Conservation (phyloP, 116 monocot species). For the Trichopus zeylanicus region DNA sequence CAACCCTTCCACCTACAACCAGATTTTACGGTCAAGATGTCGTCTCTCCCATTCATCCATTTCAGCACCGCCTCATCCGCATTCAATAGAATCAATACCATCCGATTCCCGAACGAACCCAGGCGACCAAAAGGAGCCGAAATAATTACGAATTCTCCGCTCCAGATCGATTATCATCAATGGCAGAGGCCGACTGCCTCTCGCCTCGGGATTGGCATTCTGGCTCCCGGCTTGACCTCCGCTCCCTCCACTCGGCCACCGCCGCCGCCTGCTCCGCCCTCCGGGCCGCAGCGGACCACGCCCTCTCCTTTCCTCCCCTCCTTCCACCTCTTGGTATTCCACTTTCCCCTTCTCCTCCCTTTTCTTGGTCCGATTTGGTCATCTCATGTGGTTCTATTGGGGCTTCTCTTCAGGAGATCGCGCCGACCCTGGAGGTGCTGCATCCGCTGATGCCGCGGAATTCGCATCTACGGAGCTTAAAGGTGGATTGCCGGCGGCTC, state of each 20-base stretch:
- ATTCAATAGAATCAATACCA: no score
- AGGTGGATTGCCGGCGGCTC: conserved; percentile 70
- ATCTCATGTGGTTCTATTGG: not conserved
- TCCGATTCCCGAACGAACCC: no score
- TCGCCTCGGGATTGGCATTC: not conserved
- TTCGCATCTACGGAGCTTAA: conserved; percentile 52
- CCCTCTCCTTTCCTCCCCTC: conserved; percentile 60
- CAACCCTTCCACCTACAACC: no score
- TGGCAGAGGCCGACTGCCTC: not conserved
- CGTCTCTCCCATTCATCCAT: no score
- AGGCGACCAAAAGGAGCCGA: no score
- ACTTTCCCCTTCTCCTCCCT: not conserved
- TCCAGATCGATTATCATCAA: no score
- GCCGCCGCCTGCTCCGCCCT: conserved; percentile 57
- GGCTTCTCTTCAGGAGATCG: conserved; percentile 53
- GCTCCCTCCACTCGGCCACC: conserved; percentile 66
- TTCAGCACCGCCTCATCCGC: no score
- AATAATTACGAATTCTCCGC: no score
- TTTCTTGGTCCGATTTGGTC: not conserved
- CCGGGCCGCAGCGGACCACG: conserved; percentile 45
- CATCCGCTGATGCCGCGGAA: conserved; percentile 62
- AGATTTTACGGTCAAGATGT: no score
- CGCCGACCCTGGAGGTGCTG: conserved; percentile 56
- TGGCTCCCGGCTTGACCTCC: conserved; percentile 49
- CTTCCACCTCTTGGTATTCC: conserved; percentile 18